These are phyloP conservation scores for Boletus rex-veris DNA, from an alignment of 768 basidiomycete genomes.

Conservation along the genomic window DNA sequence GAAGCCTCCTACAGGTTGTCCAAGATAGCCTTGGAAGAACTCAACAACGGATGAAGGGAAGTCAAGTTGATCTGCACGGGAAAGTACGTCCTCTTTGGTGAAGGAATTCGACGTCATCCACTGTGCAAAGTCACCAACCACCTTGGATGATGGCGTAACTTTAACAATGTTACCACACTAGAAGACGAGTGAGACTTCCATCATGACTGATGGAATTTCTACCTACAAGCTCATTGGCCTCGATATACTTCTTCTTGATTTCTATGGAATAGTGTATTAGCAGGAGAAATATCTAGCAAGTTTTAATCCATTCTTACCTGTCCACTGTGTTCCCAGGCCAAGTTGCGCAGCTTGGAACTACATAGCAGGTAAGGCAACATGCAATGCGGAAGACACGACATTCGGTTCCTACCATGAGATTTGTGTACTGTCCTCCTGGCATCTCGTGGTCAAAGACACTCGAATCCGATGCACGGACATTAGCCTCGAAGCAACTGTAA, in stretches of 20 bases:
- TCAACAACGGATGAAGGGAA: constrained; percentile 97
- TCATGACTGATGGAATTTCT: not conserved
- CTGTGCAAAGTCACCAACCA: constrained; percentile 98
- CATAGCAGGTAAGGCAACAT: constrained; percentile 17
- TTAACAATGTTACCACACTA: constrained; percentile 98
- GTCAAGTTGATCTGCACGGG: constrained; percentile 85
- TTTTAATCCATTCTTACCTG: constrained; percentile 43
- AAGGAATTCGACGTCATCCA: constrained; percentile 97
- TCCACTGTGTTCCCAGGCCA: constrained; percentile 96
- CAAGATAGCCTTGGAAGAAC: constrained; percentile 99
- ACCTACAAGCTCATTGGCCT: constrained; percentile 90
- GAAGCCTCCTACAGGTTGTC: constrained; percentile 97
- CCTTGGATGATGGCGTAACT: constrained; percentile 98
- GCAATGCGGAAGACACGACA: constrained; percentile 14
- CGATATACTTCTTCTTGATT: constrained; percentile 98
- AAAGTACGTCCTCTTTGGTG: constrained; percentile 80
- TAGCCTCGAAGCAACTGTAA: constrained; percentile 97
- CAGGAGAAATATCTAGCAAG: constrained; percentile 5
- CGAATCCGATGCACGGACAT: constrained; percentile 94
- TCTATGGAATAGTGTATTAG: constrained; percentile 41
- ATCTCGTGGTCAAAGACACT: constrained; percentile 99
- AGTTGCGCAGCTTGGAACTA: constrained; percentile 99
- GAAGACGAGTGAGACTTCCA: constrained; percentile 7
- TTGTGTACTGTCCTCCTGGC: constrained; percentile 97
- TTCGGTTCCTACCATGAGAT: constrained; percentile 70